Conservation (phyloP, 2,329 filamentous ascomycete species). For the Atkinsonella hypoxylon region DNA sequence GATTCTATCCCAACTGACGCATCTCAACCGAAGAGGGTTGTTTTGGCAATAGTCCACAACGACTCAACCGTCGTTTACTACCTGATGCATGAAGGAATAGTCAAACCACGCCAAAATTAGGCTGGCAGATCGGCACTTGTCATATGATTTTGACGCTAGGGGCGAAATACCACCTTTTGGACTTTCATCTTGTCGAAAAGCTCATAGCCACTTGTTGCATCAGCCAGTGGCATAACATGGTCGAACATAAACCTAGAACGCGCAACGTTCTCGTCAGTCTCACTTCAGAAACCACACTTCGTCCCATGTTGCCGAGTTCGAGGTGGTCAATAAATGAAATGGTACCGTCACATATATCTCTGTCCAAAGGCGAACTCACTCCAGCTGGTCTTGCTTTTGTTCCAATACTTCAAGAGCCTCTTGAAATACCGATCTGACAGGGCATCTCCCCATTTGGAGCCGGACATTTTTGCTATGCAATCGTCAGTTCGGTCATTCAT, state of each 20-base stretch:
- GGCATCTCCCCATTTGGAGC: constrained; percentile 66
- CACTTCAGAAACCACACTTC: background rate
- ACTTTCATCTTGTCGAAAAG: constrained; percentile 62
- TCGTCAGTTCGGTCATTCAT: constrained; percentile 11
- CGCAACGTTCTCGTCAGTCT: background rate
- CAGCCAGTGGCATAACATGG: constrained; percentile 56
- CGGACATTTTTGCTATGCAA: constrained; percentile 52
- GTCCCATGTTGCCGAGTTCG: background rate
- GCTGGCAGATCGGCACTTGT: background rate
- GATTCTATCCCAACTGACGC: constrained; percentile 40
- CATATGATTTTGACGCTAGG: constrained; percentile 15
- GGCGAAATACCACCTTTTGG: constrained; percentile 61
- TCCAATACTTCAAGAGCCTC: constrained; percentile 53
- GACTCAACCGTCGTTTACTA: constrained; percentile 82
- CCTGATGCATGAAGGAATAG: constrained; percentile 73
- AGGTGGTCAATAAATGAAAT: background rate
- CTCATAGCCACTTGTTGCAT: constrained; percentile 57
- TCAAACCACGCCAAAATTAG: constrained; percentile 76
- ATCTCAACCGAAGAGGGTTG: constrained; percentile 50
- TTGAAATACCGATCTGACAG: constrained; percentile 57
- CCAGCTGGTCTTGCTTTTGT: constrained; percentile 53
- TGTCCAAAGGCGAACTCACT: constrained; percentile 32
- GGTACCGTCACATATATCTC: background rate
- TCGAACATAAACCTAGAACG: constrained; percentile 61
- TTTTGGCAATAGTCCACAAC: constrained; percentile 65